These are phyloP conservation scores for Bipolaris sorokiniana DNA, from an alignment of 2,329 filamentous ascomycete species.

Conservation along the genomic window DNA sequence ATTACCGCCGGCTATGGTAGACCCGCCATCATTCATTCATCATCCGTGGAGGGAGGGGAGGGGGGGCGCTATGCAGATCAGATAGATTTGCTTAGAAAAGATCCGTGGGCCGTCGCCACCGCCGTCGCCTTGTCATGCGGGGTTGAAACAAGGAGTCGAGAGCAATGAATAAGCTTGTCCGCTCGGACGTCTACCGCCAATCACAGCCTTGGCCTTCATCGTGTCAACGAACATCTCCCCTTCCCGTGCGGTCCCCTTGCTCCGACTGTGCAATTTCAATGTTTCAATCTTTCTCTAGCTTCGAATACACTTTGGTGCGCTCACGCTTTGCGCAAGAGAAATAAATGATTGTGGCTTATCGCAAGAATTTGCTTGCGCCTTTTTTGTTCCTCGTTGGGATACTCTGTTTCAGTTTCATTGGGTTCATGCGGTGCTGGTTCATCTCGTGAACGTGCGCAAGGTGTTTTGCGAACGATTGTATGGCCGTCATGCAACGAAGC, in stretches of 20 bases:
- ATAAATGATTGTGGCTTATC: too few species aligned
- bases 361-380: too few species aligned
- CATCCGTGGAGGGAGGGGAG: not conserved
- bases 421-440: too few species aligned
- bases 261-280: not conserved
- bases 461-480: too few species aligned
- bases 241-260: not conserved
- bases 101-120: too few species aligned
- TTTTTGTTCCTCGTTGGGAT: too few species aligned
- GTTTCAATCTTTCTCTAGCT: not conserved
- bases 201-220: not conserved
- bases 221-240: not conserved
- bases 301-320: not conserved
- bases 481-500: too few species aligned
- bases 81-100: too few species aligned
- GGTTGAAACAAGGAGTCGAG: not conserved
- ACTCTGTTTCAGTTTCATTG: too few species aligned
- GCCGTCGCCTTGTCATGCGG: not conserved
- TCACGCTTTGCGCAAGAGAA: not conserved
- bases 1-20: slow-evolving; percentile 11
- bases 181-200: not conserved
- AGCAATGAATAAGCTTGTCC: not conserved
- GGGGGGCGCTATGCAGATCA: too few species aligned
- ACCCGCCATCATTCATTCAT: not conserved
- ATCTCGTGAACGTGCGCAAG: too few species aligned